Percentiles rank a stretch among this genome's conserved stretches.
Evolutionary conservation across 441 rosid species (phyloP).

Genomic region (Eutrema salsugineum): DNA sequence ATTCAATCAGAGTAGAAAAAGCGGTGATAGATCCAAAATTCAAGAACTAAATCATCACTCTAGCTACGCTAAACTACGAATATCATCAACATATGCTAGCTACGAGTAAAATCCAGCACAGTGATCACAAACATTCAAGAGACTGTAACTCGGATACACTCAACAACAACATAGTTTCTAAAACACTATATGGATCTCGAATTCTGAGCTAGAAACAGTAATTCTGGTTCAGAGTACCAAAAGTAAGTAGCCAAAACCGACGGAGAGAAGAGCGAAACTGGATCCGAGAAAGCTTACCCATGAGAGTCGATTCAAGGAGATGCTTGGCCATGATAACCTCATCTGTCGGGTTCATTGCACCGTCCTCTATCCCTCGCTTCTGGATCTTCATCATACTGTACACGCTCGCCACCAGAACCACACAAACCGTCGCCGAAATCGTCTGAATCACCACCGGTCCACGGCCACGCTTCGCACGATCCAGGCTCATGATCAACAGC

Average conservation of each 20-base stretch:
- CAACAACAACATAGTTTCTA: constrained; percentile 8
- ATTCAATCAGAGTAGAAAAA: neutral
- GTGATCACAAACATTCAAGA: constrained; percentile 9
- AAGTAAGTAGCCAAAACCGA: neutral
- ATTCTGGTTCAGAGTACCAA: neutral
- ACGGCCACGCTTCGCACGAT: constrained; percentile 63
- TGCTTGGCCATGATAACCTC: constrained; percentile 59
- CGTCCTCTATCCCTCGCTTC: constrained; percentile 58
- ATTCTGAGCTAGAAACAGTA: neutral
- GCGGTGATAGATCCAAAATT: neutral
- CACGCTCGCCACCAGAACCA: constrained; percentile 47
- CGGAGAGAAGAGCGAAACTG: neutral
- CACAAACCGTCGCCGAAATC: constrained; percentile 44
- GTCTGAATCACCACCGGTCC: constrained; percentile 66
- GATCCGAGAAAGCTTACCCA: constrained; percentile 45
- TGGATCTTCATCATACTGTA: constrained; percentile 52
- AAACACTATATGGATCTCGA: constrained; percentile 3
- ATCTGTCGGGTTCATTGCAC: constrained; percentile 51
- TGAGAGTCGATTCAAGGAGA: constrained; percentile 62
- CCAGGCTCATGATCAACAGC: constrained; percentile 49
- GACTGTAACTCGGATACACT: neutral
- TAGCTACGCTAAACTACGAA: neutral
- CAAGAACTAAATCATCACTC: constrained; percentile 16
- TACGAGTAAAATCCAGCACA: constrained; percentile 11
- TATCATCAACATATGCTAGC: neutral